Evolutionary conservation across 78 protist species (phyloP).

Genomic region (Chrysochromulina tobinii): DNA sequence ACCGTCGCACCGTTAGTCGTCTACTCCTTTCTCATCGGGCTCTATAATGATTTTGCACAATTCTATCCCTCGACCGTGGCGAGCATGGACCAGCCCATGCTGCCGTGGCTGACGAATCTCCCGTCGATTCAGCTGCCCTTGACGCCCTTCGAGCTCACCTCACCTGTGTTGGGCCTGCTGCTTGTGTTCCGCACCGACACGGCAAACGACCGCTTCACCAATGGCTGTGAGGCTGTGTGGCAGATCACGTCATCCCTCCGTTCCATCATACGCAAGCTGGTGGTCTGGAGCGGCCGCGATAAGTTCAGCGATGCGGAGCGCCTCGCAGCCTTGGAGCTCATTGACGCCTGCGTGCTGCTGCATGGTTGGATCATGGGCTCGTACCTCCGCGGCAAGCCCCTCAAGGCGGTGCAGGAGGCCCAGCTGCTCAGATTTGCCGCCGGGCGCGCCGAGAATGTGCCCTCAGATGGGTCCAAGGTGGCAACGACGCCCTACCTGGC

Average conservation of each 20-base stretch:
- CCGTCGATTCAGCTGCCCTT: not conserved
- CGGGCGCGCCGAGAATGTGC: no score
- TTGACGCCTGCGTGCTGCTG: not conserved
- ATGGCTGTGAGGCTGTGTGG: not conserved
- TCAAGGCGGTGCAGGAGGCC: not conserved
- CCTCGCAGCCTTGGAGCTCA: not conserved
- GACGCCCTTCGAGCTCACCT: conserved; percentile 4
- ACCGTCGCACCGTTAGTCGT: no score
- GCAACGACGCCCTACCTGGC: no score
- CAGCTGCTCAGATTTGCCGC: no score
- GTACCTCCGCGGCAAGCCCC: not conserved
- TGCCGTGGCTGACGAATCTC: no score
- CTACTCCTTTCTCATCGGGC: no score
- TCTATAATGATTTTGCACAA: not conserved
- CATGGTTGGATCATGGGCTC: not conserved
- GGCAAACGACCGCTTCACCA: conserved; percentile 3
- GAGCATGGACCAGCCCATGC: not conserved
- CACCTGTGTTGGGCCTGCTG: not conserved
- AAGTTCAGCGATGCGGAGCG: not conserved
- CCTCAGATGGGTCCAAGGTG: no score
- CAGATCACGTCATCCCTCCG: not conserved
- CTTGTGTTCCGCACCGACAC: conserved; percentile 7
- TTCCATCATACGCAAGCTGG: not conserved
- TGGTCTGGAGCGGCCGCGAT: not conserved
- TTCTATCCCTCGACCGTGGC: not conserved